Evolutionary conservation across 805 yeast genomes (phyloP).

Genomic region (Suhomyces sp.): DNA sequence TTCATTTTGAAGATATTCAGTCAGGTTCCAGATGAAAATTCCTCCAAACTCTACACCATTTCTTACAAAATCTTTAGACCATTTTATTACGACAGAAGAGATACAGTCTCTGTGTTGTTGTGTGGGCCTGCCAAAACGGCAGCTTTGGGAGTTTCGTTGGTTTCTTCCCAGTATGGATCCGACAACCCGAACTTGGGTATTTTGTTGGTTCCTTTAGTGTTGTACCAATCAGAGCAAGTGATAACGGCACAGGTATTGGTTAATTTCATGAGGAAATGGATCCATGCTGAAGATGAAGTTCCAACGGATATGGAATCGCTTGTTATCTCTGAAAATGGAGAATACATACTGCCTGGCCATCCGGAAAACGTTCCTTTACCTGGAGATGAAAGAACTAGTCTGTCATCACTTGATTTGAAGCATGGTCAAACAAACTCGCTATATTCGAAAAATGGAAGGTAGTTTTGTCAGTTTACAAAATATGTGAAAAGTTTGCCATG

Average conservation of each 20-base stretch:
- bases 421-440: no score
- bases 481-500: no score
- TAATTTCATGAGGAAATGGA: conserved; percentile 69
- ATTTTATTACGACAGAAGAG: conserved; percentile 67
- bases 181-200: conserved; percentile 62
- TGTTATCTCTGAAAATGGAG: no score
- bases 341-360: no score
- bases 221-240: conserved; percentile 87
- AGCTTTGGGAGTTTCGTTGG: conserved; percentile 81
- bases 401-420: no score
- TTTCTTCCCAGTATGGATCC: conserved; percentile 77
- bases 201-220: conserved; percentile 75
- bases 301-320: conserved; percentile 17
- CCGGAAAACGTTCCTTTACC: no score
- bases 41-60: conserved; percentile 45
- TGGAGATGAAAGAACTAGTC: no score
- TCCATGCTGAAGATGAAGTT: conserved; percentile 35
- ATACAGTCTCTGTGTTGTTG: conserved; percentile 76
- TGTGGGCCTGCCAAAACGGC: conserved; percentile 96
- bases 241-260: conserved; percentile 74
- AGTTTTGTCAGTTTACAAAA: no score
- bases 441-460: no score
- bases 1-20: conserved; percentile 44
- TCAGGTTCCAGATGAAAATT: conserved; percentile 46
- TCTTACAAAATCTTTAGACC: conserved; percentile 52